Evolutionary conservation across 2,329 filamentous ascomycete species (phyloP).

Genomic region (Blumeria hordei): DNA sequence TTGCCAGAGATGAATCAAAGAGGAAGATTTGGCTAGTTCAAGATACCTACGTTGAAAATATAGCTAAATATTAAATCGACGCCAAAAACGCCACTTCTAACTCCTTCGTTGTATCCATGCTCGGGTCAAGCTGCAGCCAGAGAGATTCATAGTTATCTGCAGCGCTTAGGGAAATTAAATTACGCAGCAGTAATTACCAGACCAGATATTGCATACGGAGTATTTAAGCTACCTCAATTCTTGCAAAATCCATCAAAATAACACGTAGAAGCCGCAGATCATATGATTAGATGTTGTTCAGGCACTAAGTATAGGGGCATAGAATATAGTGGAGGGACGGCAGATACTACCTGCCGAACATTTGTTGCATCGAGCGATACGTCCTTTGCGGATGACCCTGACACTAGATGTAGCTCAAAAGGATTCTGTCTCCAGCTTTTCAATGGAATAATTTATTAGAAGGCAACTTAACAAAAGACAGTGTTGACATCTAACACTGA

Average conservation of each 20-base stretch:
- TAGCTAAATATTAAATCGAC: neutral
- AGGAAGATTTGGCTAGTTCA: slow-evolving; percentile 1
- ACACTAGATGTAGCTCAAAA: neutral
- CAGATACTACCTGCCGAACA: neutral
- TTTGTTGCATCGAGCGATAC: slow-evolving; percentile 1
- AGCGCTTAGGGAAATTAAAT: neutral
- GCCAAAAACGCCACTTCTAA: neutral
- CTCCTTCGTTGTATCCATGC: no score
- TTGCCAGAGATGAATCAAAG: neutral
- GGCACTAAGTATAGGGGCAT: no score
- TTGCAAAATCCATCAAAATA: no score
- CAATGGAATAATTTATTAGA: neutral
- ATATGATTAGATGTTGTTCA: no score
- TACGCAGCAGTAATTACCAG: no score
- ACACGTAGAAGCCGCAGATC: no score
- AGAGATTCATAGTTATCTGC: neutral
- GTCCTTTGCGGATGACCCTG: neutral
- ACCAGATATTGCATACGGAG: no score
- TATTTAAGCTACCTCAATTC: no score
- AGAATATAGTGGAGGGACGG: neutral
- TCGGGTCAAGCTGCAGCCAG: neutral
- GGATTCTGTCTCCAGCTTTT: slow-evolving; percentile 1
- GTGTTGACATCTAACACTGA: neutral
- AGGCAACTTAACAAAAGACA: neutral
- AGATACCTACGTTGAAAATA: neutral